Evolutionary conservation across 805 yeast genomes (phyloP).

Genomic region (Starmerella gropengiesseri): DNA sequence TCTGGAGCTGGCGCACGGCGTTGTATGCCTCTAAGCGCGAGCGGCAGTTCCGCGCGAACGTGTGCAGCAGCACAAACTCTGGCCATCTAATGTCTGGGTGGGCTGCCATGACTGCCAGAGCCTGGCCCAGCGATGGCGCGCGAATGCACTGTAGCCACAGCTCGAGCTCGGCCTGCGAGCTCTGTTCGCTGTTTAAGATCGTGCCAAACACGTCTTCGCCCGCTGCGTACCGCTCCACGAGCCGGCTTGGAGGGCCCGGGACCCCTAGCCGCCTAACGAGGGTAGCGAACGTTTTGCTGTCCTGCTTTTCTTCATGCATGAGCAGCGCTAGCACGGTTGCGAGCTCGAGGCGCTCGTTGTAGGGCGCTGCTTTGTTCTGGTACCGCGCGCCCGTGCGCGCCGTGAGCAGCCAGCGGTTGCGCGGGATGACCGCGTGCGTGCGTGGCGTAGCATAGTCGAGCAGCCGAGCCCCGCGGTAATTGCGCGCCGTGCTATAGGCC

Average conservation of each 20-base stretch:
- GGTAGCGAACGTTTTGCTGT: no score
- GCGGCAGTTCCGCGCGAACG: constrained; percentile 22
- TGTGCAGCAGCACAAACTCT: constrained; percentile 23
- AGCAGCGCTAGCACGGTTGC: constrained; percentile 7
- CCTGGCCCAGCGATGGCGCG: constrained; percentile 17
- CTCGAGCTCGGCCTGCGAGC: constrained; percentile 5
- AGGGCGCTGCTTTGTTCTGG: not conserved
- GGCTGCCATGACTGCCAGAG: constrained; percentile 18
- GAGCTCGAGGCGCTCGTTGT: constrained; percentile 14
- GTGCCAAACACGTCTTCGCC: constrained; percentile 1
- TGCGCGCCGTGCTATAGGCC: constrained; percentile 6
- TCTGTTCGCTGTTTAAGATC: not conserved
- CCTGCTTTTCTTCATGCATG: not conserved
- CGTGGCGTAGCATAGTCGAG: constrained; percentile 15
- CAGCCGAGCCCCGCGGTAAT: constrained; percentile 14
- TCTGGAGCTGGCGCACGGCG: constrained; percentile 22
- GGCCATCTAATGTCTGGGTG: constrained; percentile 24
- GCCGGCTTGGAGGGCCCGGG: not conserved
- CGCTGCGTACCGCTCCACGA: not conserved
- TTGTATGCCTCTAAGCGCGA: constrained; percentile 23
- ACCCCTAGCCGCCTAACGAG: not conserved
- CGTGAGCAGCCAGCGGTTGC: constrained; percentile 10
- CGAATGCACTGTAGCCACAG: constrained; percentile 10
- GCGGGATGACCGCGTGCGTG: constrained; percentile 11
- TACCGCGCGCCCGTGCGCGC: constrained; percentile 19